These are phyloP conservation scores for Carex littledalei DNA, from an alignment of 176 grass and related monocot genomes.

Conservation along the genomic window DNA sequence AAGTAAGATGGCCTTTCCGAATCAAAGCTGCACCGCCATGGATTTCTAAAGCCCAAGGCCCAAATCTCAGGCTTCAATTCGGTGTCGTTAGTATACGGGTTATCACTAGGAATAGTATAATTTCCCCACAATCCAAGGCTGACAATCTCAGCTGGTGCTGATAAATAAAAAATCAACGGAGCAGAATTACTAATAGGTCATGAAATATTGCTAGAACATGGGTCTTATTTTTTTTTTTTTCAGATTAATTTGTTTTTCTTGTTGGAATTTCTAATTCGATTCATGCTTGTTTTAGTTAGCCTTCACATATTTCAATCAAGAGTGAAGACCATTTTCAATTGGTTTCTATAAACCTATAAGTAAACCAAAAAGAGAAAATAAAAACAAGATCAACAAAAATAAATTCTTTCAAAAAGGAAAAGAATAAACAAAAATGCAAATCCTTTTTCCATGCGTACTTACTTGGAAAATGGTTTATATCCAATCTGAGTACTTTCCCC, in stretches of 20 bases:
- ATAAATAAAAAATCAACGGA: neutral
- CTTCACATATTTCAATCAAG: neutral
- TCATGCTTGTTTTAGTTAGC: neutral
- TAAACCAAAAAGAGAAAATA: neutral
- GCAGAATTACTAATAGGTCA: neutral
- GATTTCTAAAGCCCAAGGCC: conserved; percentile 43
- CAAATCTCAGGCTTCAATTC: conserved; percentile 32
- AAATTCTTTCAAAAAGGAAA: neutral
- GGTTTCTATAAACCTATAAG: neutral
- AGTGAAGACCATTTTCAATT: neutral
- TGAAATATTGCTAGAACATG: neutral
- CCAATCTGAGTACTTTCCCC: conserved; percentile 36
- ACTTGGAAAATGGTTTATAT: conserved; percentile 31
- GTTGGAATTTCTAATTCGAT: neutral
- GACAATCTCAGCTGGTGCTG: conserved; percentile 31
- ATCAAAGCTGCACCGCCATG: conserved; percentile 46
- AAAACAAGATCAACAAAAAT: neutral
- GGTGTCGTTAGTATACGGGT: conserved; percentile 19
- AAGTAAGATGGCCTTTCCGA: conserved; percentile 33
- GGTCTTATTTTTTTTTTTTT: neutral
- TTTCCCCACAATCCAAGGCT: conserved; percentile 38
- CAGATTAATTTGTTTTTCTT: neutral
- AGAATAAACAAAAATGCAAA: neutral
- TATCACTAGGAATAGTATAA: conserved; percentile 40
- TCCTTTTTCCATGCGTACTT: neutral